These are phyloP conservation scores for Effrenium voratum DNA, from an alignment of 73 alveolate species.

Conservation along the genomic window DNA sequence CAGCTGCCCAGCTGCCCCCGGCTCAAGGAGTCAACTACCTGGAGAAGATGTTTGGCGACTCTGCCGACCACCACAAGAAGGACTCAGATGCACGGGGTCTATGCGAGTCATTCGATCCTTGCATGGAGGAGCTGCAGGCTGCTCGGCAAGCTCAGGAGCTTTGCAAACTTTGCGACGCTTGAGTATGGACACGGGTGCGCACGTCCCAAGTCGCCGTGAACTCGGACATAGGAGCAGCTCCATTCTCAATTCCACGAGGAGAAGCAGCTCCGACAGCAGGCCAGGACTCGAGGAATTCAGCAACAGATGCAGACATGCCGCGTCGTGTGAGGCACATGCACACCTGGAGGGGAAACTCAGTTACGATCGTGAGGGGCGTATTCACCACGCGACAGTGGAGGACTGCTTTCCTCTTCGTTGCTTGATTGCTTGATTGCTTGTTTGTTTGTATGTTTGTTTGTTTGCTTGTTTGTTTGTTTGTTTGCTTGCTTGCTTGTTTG, in stretches of 20 bases:
- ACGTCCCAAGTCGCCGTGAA: neutral
- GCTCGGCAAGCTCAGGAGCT: neutral
- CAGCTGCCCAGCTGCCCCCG: neutral
- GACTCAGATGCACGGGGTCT: neutral
- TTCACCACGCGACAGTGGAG: constrained; percentile 5
- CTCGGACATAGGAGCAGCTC: neutral
- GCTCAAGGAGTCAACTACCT: constrained; percentile 18
- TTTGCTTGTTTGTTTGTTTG: too few relatives aligned
- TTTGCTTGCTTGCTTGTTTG: too few relatives aligned
- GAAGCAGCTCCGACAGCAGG: constrained; percentile 36
- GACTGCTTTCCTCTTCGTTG: too few relatives aligned
- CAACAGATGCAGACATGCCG: neutral
- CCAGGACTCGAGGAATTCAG: neutral
- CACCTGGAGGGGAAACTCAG: neutral
- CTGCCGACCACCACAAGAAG: constrained; percentile 75
- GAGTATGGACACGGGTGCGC: neutral
- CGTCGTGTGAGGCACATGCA: neutral
- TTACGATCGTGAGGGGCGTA: constrained; percentile 3
- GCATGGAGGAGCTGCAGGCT: constrained; percentile 1
- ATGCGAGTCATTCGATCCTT: too few relatives aligned
- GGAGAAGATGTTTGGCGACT: constrained; percentile 47
- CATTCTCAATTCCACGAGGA: constrained; percentile 13
- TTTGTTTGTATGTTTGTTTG: too few relatives aligned
- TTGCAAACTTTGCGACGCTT: neutral
- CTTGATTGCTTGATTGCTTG: too few relatives aligned